Evolutionary conservation across 2,329 filamentous ascomycete species (phyloP), one percentile per base, ranked within the genome.

Genomic region (Aureobasidium sp.): DNA sequence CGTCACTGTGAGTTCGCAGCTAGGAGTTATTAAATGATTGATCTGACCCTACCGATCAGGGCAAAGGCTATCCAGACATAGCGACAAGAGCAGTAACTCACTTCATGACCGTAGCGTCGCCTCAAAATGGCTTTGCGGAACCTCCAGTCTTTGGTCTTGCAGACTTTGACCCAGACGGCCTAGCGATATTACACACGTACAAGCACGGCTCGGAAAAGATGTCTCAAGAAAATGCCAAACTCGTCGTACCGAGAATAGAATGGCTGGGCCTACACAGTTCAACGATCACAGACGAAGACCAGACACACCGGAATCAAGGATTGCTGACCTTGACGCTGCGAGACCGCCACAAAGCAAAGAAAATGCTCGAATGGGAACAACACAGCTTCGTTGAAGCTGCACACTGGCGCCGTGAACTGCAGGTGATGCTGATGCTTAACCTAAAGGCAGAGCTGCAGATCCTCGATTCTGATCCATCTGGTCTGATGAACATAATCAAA

Each of bases 61-160:
- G 85, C 0, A 94, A 92, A 78, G 90, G 90, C 1, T 94, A 91
- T 69, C 89, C 90, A 0, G 90, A 94, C 67, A 76, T 93, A 52
- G 80, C 82, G 1, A 91, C 89, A 0, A 79, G 88, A 8, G 79
- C 80, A 17, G 86, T 93, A 59, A 75, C 93, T 1, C 78, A 80
- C 45, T 71, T 78, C 14, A 61, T 91, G 1, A 79, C 82, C 41
- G 71, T 67, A 0, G 72, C 71, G 9, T 76, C 75, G 22, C 81
- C 82, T 0, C 70, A 73, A 0, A 72, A 88, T 25, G 67, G 66
- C 41, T 72, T 72, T 36, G 59, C 67, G 5, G 66, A 72, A 8
- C 73, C 77, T 15, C 82, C 84, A 1, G 82, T 90, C 7, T 80
- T 84, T 58, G 83, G 80, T 0, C 76, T 94, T 0, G 81, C 89